These are phyloP conservation scores for Cutaneotrichosporon cutaneum DNA, from an alignment of 1,284 basidiomycete species.

Conservation along the genomic window DNA sequence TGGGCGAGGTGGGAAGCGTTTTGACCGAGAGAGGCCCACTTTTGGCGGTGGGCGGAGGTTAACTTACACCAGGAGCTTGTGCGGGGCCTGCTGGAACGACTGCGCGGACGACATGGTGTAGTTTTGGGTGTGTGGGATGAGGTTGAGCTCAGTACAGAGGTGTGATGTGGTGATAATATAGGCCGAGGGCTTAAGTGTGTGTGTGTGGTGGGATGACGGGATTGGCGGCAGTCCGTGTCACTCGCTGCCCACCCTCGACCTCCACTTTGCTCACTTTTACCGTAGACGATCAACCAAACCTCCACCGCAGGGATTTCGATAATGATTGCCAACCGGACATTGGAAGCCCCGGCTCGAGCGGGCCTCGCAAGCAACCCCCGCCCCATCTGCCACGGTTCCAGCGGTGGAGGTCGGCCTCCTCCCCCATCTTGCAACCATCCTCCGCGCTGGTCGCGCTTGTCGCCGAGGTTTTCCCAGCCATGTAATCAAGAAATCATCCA, in stretches of 20 bases:
- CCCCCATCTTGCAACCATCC: background rate
- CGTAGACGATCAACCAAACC: too few species aligned
- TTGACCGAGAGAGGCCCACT: too few species aligned
- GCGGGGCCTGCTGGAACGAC: slow-evolving; percentile 42
- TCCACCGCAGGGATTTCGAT: background rate
- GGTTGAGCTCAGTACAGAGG: background rate
- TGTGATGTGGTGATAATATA: background rate
- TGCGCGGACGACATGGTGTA: slow-evolving; percentile 27
- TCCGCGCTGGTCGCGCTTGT: background rate
- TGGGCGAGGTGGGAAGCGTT: too few species aligned
- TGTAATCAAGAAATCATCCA: too few species aligned
- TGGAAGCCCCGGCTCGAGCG: background rate
- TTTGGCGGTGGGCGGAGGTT: background rate
- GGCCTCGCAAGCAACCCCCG: background rate
- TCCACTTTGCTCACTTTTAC: background rate
- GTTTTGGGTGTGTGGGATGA: background rate
- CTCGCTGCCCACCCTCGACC: background rate
- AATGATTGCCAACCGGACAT: background rate
- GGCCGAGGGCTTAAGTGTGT: too few species aligned
- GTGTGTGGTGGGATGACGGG: background rate
- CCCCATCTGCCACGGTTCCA: too few species aligned
- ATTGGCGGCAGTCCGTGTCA: background rate
- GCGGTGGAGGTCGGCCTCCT: background rate
- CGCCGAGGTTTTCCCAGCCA: background rate
- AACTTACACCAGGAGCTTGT: slow-evolving; percentile 50